phyloP scores from a whole-genome alignment of 2,329 filamentous ascomycete genomes.

The Sporothrix phasma region DNA sequence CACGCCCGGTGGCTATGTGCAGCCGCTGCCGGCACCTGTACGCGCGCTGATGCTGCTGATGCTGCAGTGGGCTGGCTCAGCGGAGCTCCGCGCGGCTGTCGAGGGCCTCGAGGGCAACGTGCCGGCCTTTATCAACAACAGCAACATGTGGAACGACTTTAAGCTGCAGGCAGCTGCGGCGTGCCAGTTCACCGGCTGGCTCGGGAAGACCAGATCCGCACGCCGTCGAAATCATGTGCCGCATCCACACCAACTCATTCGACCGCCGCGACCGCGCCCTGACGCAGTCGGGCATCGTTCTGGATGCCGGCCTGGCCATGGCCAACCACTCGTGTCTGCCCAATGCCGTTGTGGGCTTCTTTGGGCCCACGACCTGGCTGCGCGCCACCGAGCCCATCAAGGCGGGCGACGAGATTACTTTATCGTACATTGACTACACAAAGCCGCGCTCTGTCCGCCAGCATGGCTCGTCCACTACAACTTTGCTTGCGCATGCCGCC shows the following conservation, averaged over 20 bases:
- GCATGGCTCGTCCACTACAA: conserved; percentile 38
- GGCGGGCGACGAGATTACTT: conserved; percentile 46
- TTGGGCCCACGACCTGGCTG: conserved; percentile 41
- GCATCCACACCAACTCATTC: conserved; percentile 55
- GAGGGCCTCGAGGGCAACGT: conserved; percentile 39
- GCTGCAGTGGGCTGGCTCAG: conserved; percentile 24
- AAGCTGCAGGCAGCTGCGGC: conserved; percentile 41
- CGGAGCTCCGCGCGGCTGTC: conserved; percentile 24
- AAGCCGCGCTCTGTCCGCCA: conserved; percentile 35
- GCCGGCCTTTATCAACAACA: conserved; percentile 27
- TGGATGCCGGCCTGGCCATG: conserved; percentile 48
- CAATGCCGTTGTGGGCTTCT: conserved; percentile 48
- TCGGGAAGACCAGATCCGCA: conserved; percentile 28
- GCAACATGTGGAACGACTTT: conserved; percentile 37
- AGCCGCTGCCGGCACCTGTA: conserved; percentile 43
- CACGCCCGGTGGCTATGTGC: conserved; percentile 17
- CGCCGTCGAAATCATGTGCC: conserved; percentile 39
- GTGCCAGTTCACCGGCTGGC: conserved; percentile 35
- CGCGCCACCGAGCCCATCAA: conserved; percentile 40
- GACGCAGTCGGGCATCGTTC: conserved; percentile 43
- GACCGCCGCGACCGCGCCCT: conserved; percentile 44
- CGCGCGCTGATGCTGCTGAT: conserved; percentile 44
- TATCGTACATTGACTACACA: conserved; percentile 50
- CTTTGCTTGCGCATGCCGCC: conserved; percentile 41
- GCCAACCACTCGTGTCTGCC: conserved; percentile 54